phyloP scores from a whole-genome alignment of 768 basidiomycete species.

The Candolleomyces eurysporus region DNA sequence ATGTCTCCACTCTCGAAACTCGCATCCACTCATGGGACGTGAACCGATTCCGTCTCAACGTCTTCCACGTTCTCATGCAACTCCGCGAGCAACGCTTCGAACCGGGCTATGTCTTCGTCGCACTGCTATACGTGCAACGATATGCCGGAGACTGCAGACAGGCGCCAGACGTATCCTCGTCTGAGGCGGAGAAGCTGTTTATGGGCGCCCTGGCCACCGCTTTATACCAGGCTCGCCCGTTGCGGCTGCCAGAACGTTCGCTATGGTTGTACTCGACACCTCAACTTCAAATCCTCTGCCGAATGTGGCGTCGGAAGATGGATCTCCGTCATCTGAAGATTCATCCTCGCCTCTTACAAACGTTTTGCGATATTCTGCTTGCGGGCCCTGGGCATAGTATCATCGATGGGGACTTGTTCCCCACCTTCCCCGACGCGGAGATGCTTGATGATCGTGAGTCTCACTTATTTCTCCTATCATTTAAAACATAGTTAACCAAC shows the following conservation, averaged over 20 bases:
- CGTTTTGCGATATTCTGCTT: neutral
- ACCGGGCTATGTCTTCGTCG: neutral
- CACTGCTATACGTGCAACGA: neutral
- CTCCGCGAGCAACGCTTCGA: neutral
- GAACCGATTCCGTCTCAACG: neutral
- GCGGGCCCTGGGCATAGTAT: neutral
- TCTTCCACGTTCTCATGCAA: neutral
- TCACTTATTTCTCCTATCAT: neutral
- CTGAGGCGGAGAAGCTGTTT: neutral
- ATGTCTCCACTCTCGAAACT: neutral
- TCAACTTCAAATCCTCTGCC: neutral
- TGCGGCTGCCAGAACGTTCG: neutral
- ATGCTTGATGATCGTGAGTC: neutral
- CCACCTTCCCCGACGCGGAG: neutral
- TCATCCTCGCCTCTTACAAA: neutral
- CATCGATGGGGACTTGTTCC: neutral
- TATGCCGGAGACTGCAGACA: neutral
- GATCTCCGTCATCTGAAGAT: neutral
- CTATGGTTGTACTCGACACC: neutral
- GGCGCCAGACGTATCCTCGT: neutral
- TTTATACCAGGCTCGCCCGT: neutral
- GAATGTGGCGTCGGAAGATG: neutral
- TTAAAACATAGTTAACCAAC: neutral
- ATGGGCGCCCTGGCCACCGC: neutral
- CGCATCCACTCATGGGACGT: neutral